Conservation (phyloP, 2,329 filamentous ascomycete genomes). For the Aspergillus fischeri region DNA sequence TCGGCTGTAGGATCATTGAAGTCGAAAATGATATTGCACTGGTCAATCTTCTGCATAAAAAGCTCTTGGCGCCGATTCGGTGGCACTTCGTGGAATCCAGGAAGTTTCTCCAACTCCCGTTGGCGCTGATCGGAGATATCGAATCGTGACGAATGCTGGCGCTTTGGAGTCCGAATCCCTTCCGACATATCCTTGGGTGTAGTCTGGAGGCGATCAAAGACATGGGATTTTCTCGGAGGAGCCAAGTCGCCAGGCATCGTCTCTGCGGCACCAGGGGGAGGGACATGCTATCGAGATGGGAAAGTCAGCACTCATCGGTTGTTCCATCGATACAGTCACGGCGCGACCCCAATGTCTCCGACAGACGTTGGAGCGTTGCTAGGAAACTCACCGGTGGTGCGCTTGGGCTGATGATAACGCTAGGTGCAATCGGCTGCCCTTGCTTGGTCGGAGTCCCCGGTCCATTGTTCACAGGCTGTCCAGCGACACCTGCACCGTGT, state of each 20-base stretch:
- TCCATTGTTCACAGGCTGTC: conserved; percentile 46
- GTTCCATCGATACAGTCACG: neutral
- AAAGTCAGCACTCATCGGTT: neutral
- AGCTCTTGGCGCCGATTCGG: conserved; percentile 92
- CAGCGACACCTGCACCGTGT: conserved; percentile 30
- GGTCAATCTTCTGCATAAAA: conserved; percentile 99
- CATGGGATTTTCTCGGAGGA: conserved; percentile 88
- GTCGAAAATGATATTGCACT: conserved; percentile 99
- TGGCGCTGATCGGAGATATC: conserved; percentile 89
- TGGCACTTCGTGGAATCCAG: conserved; percentile 95
- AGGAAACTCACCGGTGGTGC: conserved; percentile 68
- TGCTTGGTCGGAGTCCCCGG: conserved; percentile 60
- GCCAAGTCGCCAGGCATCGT: conserved; percentile 97
- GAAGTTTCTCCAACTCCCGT: conserved; percentile 92
- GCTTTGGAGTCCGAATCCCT: conserved; percentile 88
- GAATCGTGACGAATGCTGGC: conserved; percentile 95
- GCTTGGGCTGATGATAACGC: conserved; percentile 91
- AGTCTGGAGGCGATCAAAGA: conserved; percentile 84
- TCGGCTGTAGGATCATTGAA: conserved; percentile 98
- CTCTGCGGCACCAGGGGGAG: conserved; percentile 87
- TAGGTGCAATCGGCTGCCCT: conserved; percentile 66
- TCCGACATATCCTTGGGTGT: conserved; percentile 96
- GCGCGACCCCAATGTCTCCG: neutral
- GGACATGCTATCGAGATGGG: conserved; percentile 63
- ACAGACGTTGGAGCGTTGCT: neutral